Percentiles rank a stretch among this genome's conserved stretches.
Evolutionary conservation across 2,329 filamentous ascomycete genomes (phyloP).

Genomic region (Penicillium fuscoglaucum): DNA sequence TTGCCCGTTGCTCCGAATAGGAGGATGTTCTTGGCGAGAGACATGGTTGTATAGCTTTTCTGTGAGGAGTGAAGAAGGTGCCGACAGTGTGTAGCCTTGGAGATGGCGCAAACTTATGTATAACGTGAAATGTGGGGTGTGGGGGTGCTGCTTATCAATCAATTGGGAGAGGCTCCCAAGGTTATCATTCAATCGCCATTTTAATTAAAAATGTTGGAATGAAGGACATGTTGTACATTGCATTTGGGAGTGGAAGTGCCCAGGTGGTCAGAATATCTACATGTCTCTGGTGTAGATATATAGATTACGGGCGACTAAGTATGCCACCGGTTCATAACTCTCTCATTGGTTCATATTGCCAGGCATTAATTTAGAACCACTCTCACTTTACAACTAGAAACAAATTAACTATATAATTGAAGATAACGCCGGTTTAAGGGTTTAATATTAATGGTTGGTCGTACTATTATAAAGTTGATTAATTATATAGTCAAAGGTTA

Average conservation of each 20-base stretch:
- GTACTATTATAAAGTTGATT: too few relatives aligned
- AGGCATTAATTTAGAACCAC: too few relatives aligned
- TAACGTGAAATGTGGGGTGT: conserved; percentile 6
- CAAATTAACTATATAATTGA: too few relatives aligned
- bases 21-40: conserved; percentile 45
- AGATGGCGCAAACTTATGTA: background rate
- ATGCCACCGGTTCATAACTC: too few relatives aligned
- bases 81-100: too few relatives aligned
- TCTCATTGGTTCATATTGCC: too few relatives aligned
- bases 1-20: conserved; percentile 54
- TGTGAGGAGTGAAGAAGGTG: background rate
- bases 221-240: background rate
- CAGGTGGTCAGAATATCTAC: background rate
- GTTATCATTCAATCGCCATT: background rate
- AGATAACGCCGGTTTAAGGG: too few relatives aligned
- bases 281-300: background rate
- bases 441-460: too few relatives aligned
- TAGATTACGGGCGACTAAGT: background rate
- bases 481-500: too few relatives aligned
- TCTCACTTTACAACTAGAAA: too few relatives aligned
- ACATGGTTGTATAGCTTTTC: conserved; percentile 10
- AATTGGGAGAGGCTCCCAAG: background rate
- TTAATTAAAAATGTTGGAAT: background rate
- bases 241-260: background rate
- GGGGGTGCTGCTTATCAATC: conserved; percentile 9